Evolutionary conservation across 371 early-diverging fungal species (phyloP).

Genomic region (Vittaforma corneae): DNA sequence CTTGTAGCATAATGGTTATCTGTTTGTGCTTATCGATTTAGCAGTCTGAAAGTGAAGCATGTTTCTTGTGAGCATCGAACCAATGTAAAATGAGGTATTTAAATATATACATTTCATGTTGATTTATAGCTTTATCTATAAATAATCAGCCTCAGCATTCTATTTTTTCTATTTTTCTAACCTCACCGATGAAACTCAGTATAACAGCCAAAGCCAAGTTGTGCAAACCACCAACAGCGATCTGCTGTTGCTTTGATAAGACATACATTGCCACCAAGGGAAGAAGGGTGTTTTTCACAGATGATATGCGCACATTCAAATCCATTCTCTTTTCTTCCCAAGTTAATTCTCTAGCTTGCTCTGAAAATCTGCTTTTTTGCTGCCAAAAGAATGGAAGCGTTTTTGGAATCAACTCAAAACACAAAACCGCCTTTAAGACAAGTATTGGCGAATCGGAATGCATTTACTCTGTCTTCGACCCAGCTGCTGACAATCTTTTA

Average conservation of each 20-base stretch:
- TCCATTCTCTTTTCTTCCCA: slow-evolving; percentile 3
- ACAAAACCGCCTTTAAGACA: slow-evolving; percentile 1
- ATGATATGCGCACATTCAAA: neutral
- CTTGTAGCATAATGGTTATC: too few species aligned
- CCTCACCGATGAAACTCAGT: neutral
- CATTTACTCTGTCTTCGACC: neutral
- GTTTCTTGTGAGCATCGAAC: too few species aligned
- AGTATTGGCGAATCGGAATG: neutral
- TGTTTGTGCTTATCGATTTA: too few species aligned
- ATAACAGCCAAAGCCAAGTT: neutral
- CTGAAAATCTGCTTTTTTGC: slow-evolving; percentile 4
- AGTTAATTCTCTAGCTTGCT: neutral
- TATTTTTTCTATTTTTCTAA: too few species aligned
- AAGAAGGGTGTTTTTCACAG: neutral
- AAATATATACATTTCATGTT: too few species aligned
- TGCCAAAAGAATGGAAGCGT: neutral
- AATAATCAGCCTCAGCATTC: too few species aligned
- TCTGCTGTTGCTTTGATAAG: neutral
- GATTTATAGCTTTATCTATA: too few species aligned
- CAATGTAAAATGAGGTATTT: too few species aligned
- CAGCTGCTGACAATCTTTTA: neutral
- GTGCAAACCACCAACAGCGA: neutral
- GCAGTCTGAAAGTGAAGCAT: too few species aligned
- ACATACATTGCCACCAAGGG: slow-evolving; percentile 1
- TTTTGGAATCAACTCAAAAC: neutral